A percentile compares a stretch with the other conserved stretches of the same genome.
Evolutionary conservation across 2,329 filamentous ascomycete genomes (phyloP).

Genomic region (Aspergillus cejpii): DNA sequence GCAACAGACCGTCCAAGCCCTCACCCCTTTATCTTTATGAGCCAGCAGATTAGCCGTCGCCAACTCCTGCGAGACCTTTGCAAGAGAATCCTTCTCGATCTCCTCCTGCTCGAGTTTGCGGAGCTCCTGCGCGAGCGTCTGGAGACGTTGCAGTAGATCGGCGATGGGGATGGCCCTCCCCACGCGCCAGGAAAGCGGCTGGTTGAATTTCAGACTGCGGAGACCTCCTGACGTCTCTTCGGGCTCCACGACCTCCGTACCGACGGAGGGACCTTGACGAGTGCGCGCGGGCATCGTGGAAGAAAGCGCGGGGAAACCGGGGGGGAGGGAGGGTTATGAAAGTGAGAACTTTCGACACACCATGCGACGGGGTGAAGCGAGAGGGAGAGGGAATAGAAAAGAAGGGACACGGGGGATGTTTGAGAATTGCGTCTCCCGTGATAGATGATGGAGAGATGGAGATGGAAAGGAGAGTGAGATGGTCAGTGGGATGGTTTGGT

Average conservation of each 20-base stretch:
- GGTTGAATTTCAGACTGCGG: conserved; percentile 64
- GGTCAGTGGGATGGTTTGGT: not conserved
- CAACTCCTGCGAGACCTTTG: conserved; percentile 75
- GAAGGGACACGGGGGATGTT: not conserved
- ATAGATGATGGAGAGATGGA: not conserved
- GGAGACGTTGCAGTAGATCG: conserved; percentile 74
- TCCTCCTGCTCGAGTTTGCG: conserved; percentile 80
- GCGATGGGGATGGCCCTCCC: conserved; percentile 80
- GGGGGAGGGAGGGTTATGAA: conserved; percentile 8
- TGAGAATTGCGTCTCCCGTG: not conserved
- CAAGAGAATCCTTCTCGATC: conserved; percentile 73
- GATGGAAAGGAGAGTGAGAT: not conserved
- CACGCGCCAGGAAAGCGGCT: conserved; percentile 83
- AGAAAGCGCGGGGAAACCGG: conserved; percentile 22
- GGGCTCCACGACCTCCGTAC: conserved; percentile 27
- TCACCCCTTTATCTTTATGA: conserved; percentile 90
- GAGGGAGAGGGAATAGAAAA: not conserved
- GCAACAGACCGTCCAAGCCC: conserved; percentile 80
- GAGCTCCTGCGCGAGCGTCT: conserved; percentile 74
- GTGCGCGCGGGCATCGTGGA: conserved; percentile 41
- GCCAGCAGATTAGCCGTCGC: conserved; percentile 72
- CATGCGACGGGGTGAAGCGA: conserved; percentile 13
- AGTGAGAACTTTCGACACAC: conserved; percentile 15
- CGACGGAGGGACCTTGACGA: conserved; percentile 32
- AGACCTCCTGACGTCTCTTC: conserved; percentile 32